These are phyloP conservation scores for Gossypium sturtianum DNA, from an alignment of 345 rosid genomes.

Conservation along the genomic window DNA sequence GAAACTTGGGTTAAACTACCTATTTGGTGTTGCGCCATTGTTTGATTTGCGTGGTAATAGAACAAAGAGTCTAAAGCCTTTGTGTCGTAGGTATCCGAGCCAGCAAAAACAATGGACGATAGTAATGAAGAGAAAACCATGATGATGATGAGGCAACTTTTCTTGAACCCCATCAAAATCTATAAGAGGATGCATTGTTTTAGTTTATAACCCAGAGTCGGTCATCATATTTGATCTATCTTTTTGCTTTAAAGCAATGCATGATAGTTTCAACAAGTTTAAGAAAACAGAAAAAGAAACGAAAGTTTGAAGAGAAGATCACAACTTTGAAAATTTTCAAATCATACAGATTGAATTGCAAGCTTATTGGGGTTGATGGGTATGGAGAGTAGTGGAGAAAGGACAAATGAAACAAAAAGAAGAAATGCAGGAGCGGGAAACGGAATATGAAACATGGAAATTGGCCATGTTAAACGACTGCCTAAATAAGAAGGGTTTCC, in stretches of 20 bases:
- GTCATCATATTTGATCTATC: neutral
- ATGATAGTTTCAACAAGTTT: neutral
- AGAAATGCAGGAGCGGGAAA: neutral
- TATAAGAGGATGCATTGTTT: neutral
- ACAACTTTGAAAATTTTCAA: too few relatives aligned
- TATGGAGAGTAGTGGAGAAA: neutral
- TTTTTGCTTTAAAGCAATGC: neutral
- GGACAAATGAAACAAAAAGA: neutral
- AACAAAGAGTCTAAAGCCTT: constrained; percentile 38
- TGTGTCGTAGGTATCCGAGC: constrained; percentile 25
- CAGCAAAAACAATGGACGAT: constrained; percentile 19
- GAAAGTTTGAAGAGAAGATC: neutral
- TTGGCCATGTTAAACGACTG: neutral
- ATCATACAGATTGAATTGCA: neutral
- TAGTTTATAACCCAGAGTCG: neutral
- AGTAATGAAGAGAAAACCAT: constrained; percentile 17
- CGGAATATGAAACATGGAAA: neutral
- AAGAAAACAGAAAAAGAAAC: neutral
- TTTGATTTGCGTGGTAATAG: constrained; percentile 27
- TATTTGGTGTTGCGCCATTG: constrained; percentile 28
- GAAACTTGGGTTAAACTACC: constrained; percentile 39
- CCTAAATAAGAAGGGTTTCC: neutral
- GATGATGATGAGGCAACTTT: constrained; percentile 21
- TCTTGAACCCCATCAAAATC: constrained; percentile 27
- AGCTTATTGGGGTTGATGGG: neutral